Evolutionary conservation across 208 protist genomes (phyloP).

Genomic region (Wallacemonas rigidus): DNA sequence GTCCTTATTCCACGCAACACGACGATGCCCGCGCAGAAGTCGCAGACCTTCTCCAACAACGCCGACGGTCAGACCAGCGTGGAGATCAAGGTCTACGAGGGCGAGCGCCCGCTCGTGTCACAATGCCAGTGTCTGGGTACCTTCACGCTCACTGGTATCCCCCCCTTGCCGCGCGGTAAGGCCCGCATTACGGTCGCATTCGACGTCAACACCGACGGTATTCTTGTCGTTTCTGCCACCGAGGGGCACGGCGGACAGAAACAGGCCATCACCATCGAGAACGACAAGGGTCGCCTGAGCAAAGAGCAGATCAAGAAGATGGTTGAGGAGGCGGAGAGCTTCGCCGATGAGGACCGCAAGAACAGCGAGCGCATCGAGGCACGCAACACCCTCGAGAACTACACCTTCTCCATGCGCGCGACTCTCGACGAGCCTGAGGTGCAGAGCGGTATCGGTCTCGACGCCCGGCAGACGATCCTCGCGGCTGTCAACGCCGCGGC

Average conservation of each 20-base stretch:
- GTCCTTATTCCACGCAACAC: slow-evolving; percentile 89
- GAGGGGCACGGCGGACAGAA: slow-evolving; percentile 94
- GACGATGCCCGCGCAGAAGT: slow-evolving; percentile 83
- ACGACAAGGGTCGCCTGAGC: slow-evolving; percentile 96
- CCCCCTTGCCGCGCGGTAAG: slow-evolving; percentile 89
- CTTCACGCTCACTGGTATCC: slow-evolving; percentile 91
- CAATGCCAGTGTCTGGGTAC: slow-evolving; percentile 95
- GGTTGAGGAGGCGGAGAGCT: slow-evolving; percentile 94
- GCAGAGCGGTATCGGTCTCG: slow-evolving; percentile 36
- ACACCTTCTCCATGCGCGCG: slow-evolving; percentile 73
- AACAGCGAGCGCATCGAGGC: slow-evolving; percentile 90
- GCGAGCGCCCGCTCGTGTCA: slow-evolving; percentile 90
- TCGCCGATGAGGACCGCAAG: slow-evolving; percentile 91
- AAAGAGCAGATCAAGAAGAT: slow-evolving; percentile 96
- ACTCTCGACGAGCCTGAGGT: slow-evolving; percentile 66
- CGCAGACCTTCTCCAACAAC: slow-evolving; percentile 89
- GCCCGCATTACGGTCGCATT: slow-evolving; percentile 99
- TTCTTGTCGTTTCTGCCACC: slow-evolving; percentile 95
- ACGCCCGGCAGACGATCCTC: slow-evolving; percentile 58
- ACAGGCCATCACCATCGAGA: slow-evolving; percentile 93
- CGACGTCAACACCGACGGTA: slow-evolving; percentile 98
- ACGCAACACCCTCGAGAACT: slow-evolving; percentile 93
- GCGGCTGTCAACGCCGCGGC: slow-evolving; percentile 47
- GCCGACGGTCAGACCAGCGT: slow-evolving; percentile 91
- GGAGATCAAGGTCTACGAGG: slow-evolving; percentile 93